Evolutionary conservation across 345 rosid species (phyloP), one percentile per base, ranked within the genome.

Genomic region (Leavenworthia alabamica): DNA sequence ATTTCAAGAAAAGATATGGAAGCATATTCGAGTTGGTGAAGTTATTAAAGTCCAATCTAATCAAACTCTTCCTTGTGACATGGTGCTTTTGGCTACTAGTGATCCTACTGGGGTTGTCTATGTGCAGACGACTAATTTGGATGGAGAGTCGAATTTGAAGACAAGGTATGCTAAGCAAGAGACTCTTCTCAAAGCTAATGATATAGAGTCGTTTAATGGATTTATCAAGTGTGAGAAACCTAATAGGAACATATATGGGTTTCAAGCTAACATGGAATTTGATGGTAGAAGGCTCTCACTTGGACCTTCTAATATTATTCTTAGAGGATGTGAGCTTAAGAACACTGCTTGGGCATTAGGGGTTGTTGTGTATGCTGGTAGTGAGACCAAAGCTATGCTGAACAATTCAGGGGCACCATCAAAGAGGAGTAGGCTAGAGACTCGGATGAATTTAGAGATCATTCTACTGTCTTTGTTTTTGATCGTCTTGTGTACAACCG

Each of bases 151-250:
- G 1, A 94, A 84, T 72, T 73, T 94, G 82, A 94, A 94, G 80
- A 90, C 97, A 7, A 79, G 97, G 46, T 90, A 94, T 60, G 97
- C 99, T 1, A 90, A 94, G 81, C 99, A 94, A 59, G 99, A 94
- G 75, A 94, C 97, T 12, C 80, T 86, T 66, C 61, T 62, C 3
- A 93, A 80, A 74, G 40, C 67, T 64, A 73, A 80, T 29, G 97
- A 79, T 54, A 75, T 80, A 74, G 93, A 76, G 70, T 73, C 52
- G 59, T 46, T 81, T 40, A 39, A 57, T 47, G 97, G 88, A 55
- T 73, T 85, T 77, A 85, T 93, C 49, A 93, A 82, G 77, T 93
- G 96, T 56, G 99, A 93, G 73, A 85, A 87, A 68, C 99, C 99
- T 33, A 93, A 89, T 28, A 85, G 97, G 75, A 93, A 94, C 61